Evolutionary conservation across 306 rosid species (phyloP), one percentile per base, ranked within the genome.

Genomic region (Crotalaria pallida): DNA sequence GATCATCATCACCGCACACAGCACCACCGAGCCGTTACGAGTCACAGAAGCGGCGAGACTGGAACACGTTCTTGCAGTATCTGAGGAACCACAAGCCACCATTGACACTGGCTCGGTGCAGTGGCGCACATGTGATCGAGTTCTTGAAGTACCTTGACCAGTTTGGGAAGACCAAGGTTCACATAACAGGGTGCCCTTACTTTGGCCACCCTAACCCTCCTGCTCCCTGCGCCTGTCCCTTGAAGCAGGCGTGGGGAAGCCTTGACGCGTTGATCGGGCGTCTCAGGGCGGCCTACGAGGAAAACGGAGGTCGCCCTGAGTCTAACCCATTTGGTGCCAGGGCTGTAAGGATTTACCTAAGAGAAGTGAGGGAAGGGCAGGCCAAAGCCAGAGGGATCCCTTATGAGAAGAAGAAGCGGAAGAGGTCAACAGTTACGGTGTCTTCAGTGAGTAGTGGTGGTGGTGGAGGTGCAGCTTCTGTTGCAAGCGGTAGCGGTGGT

Each of bases 81-180:
- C 66, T 94, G 43, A 84, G 68, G 77, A 91, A 88, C 83, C 99
- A 94, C 86, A 94, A 94, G 81, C 99, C 99, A 18, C 99, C 99
- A 49, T 85, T 94, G 66, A 83, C 91, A 16, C 63, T 94, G 21
- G 91, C 88, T 0, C 83, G 96, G 48, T 94, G 99, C 88, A 94
- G 99, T 65, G 99, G 99, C 4, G 99, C 99, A 1, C 97, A 94
- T 73, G 99, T 94, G 68, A 88, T 94, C 64, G 99, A 94, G 45
- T 94, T 91, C 82, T 63, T 94, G 49, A 94, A 91, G 71, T 94
- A 94, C 56, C 67, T 94, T 8, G 99, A 94, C 61, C 99, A 94
- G 78, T 93, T 93, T 40, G 98, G 98, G 6, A 93, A 93, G 67
- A 93, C 98, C 0, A 93, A 93, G 77, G 97, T 94, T 3, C 99